Evolutionary conservation across 2,329 filamentous ascomycete species (phyloP).

Genomic region (Aureobasidium sp.): DNA sequence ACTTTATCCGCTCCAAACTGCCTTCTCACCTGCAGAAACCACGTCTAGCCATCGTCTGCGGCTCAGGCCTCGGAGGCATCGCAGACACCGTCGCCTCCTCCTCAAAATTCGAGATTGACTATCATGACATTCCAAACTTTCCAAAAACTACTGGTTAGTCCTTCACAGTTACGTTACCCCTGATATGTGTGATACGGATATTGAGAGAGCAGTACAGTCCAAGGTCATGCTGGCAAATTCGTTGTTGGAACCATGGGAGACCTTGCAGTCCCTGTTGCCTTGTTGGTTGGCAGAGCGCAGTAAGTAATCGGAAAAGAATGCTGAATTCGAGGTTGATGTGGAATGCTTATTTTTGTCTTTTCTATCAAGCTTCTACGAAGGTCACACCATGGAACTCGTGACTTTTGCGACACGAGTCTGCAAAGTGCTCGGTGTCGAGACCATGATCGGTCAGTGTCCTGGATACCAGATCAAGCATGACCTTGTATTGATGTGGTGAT

Average conservation of each 20-base stretch:
- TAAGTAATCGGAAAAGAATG: slow-evolving; percentile 35
- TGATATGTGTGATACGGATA: neutral
- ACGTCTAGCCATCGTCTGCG: slow-evolving; percentile 57
- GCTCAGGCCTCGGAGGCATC: slow-evolving; percentile 56
- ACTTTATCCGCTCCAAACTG: slow-evolving; percentile 44
- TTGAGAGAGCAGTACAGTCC: slow-evolving; percentile 23
- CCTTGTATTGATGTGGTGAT: neutral
- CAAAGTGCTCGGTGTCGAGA: slow-evolving; percentile 54
- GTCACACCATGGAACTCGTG: slow-evolving; percentile 55
- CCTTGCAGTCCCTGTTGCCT: slow-evolving; percentile 49
- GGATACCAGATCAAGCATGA: neutral
- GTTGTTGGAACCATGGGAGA: slow-evolving; percentile 55
- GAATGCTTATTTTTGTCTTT: slow-evolving; percentile 18
- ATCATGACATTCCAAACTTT: slow-evolving; percentile 55
- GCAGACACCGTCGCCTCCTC: slow-evolving; percentile 48
- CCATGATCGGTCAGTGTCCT: slow-evolving; percentile 45
- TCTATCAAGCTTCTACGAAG: slow-evolving; percentile 56
- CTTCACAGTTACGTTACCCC: neutral
- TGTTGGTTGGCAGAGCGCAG: slow-evolving; percentile 60
- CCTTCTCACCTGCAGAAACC: slow-evolving; percentile 43
- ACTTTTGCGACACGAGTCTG: slow-evolving; percentile 60
- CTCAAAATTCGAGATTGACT: slow-evolving; percentile 48
- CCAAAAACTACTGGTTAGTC: slow-evolving; percentile 52
- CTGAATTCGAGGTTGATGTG: neutral
- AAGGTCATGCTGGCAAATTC: slow-evolving; percentile 57